Base-by-base conservation (phyloP, 768 basidiomycete species). In the Pleurotus salmoneostramineus region DNA sequence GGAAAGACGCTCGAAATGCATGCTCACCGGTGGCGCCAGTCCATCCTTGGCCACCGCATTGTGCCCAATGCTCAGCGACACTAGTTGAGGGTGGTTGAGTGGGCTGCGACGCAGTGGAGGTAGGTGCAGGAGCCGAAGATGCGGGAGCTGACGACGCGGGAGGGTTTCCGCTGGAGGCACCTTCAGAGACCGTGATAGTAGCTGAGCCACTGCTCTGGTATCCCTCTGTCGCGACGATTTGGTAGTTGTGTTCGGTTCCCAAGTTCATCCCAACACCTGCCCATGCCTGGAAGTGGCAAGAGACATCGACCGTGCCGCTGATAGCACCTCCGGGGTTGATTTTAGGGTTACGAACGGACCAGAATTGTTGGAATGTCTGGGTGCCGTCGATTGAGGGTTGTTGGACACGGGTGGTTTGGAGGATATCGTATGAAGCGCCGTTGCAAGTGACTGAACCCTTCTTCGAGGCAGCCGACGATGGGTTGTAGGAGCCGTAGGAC, bases 141-240 rank as follows among this genome's bases (percentile, higher is more conserved):
- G 67, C 61, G 15, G 64, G 40, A 12, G 33, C 32, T 6, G 58
- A 63, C 4, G 62, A 56, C 3, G 58, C 50, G 31, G 59, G 60
- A 12, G 61, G 57, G 52, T 55, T 59, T 11, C 61, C 52, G 15
- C 14, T 51, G 4, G 15, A 8, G 27, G 37, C 36, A 43, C 52
- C 52, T 14, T 62, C 63, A 1, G 68, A 71, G 36, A 51, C 40
- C 33, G 44, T 52, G 31, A 47, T 36, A 3, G 34, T 27, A 34
- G 71, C 72, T 56, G 81, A 70, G 33, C 80, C 79, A 58, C 71
- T 76, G 66, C 73, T 74, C 61, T 69, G 61, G 66, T 77, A 77
- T 3, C 76, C 76, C 58, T 80, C 79, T 8, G 76, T 76, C 31
- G 79, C 77, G 55, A 79, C 64, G 56, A 80, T 78, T 71, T 78